These are phyloP conservation scores for Colletotrichum sp. DNA, from an alignment of 2,329 filamentous ascomycete genomes.

Conservation along the genomic window DNA sequence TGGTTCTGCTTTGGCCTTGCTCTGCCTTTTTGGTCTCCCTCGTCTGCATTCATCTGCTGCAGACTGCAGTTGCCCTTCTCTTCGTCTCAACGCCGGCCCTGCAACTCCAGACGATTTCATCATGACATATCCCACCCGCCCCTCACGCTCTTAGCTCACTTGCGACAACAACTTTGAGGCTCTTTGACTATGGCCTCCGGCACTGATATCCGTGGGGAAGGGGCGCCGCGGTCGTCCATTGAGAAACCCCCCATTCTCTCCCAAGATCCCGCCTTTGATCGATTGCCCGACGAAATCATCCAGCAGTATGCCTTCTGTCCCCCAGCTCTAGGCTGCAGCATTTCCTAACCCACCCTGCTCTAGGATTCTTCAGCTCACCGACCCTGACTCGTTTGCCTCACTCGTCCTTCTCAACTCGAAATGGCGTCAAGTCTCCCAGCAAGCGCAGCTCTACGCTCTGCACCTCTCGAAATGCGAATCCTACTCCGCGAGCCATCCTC, in stretches of 20 bases:
- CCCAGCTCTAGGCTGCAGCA: background rate
- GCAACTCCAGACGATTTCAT: slow-evolving; percentile 15
- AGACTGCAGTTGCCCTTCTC: background rate
- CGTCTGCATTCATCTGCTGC: background rate
- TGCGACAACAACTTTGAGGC: background rate
- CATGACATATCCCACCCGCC: slow-evolving; percentile 4
- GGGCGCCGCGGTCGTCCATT: slow-evolving; percentile 27
- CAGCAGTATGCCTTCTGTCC: slow-evolving; percentile 58
- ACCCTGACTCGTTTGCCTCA: slow-evolving; percentile 70
- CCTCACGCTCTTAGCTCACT: slow-evolving; percentile 9
- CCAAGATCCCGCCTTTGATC: slow-evolving; percentile 50
- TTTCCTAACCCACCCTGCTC: background rate
- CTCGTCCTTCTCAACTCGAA: slow-evolving; percentile 68
- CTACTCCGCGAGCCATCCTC: slow-evolving; percentile 55
- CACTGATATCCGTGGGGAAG: background rate
- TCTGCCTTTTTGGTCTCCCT: background rate
- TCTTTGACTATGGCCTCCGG: slow-evolving; percentile 6
- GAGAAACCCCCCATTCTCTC: slow-evolving; percentile 36
- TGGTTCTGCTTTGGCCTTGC: background rate
- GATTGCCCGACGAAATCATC: slow-evolving; percentile 72
- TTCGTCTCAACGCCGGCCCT: slow-evolving; percentile 17
- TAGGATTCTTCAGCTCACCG: slow-evolving; percentile 65
- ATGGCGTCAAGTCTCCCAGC: slow-evolving; percentile 69
- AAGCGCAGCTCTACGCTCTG: slow-evolving; percentile 65
- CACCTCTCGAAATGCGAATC: slow-evolving; percentile 68